Percentiles rank a stretch among this genome's conserved stretches.
Conservation (phyloP, 306 rosid species). For the Adenanthera pavonina region DNA sequence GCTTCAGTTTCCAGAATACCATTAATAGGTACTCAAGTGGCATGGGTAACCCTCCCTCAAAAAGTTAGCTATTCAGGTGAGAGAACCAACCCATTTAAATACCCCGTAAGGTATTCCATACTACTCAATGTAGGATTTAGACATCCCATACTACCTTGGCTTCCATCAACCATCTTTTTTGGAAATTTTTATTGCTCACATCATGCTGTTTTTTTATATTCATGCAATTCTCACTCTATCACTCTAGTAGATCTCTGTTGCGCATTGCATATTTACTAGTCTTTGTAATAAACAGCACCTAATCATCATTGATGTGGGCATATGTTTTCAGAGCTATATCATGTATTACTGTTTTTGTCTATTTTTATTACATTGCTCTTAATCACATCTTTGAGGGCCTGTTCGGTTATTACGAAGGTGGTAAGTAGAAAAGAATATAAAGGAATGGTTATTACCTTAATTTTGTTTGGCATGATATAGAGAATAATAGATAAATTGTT, state of each 20-base stretch:
- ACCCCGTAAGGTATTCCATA: too few species aligned
- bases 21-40: too few species aligned
- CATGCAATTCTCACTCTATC: slow-evolving; percentile 11
- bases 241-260: not conserved
- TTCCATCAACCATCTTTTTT: slow-evolving; percentile 22
- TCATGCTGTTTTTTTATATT: slow-evolving; percentile 6
- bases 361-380: slow-evolving; percentile 15
- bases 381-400: not conserved
- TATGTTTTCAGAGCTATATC: not conserved
- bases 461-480: too few species aligned
- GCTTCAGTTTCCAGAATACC: slow-evolving; percentile 22
- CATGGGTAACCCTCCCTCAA: too few species aligned
- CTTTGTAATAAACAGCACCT: not conserved
- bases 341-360: not conserved
- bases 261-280: not conserved
- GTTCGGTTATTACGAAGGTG: too few species aligned
- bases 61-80: too few species aligned
- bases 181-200: slow-evolving; percentile 7
- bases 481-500: too few species aligned
- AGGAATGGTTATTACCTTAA: too few species aligned
- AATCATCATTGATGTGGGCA: not conserved
- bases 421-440: too few species aligned
- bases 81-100: too few species aligned
- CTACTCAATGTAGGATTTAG: too few species aligned
- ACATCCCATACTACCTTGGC: too few species aligned